Evolutionary conservation across 2,329 filamentous ascomycete genomes (phyloP), one percentile per base, ranked within the genome.

Genomic region (Penicillium aurantiogriseum): DNA sequence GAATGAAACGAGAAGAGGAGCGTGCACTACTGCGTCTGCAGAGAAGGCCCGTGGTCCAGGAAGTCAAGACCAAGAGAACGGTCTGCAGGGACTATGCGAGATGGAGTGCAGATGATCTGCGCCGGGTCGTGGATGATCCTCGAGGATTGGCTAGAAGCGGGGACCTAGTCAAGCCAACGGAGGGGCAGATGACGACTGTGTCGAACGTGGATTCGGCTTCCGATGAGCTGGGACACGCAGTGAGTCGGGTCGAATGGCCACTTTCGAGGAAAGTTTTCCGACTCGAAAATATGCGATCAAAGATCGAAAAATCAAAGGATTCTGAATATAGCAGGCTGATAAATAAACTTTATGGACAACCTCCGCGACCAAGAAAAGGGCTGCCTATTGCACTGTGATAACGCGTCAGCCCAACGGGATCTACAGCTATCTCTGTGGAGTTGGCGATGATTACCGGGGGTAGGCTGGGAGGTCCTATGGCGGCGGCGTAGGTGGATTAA

Each of bases 81-180:
- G 63, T 63, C 69, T 73, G 78, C 77, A 78, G 74, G 76, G 79
- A 80, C 70, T 72, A 74, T 74, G 71, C 69, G 72, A 68, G 68
- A 69, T 72, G 69, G 65, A 69, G 76, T 81, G 79, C 79, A 81
- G 79, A 81, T 81, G 79, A 81, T 81, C 76, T 77, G 71, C 72
- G 62, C 61, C 63, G 64, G 60, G 51, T 69, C 66, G 62, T 67
- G 61, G 55, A 58, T 63, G 63, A 60, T 62, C 58, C 54, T 44
- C 57, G 57, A 55, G 47, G 56, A 62, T 58, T 59, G 57, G 59
- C 58, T 63, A 55, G 55, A 55, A 31, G 42, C 49, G 57, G 57
- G 63, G 61, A 66, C 67, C 63, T 66, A 60, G 58, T 61, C 59
- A 64, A 66, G 56, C 61, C 53, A 60, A 55, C 45, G 39, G 58